Evolutionary conservation across 345 rosid species (phyloP).

Genomic region (Turritis glabra): DNA sequence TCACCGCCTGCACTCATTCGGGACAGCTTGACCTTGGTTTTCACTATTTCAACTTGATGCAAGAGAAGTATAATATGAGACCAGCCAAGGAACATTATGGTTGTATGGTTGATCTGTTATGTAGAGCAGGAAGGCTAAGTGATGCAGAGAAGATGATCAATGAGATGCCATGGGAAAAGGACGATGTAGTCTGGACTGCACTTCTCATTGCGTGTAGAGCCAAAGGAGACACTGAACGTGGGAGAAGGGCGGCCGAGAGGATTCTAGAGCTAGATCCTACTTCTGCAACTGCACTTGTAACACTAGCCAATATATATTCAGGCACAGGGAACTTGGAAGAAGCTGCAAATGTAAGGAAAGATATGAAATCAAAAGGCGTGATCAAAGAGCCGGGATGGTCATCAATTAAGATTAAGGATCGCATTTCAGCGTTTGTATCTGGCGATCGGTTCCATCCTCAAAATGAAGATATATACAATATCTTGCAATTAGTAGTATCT

Average conservation of each 20-base stretch:
- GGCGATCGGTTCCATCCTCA: slow-evolving; percentile 60
- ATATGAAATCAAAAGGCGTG: slow-evolving; percentile 71
- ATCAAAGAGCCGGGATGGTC: slow-evolving; percentile 90
- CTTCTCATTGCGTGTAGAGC: slow-evolving; percentile 70
- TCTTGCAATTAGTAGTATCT: slow-evolving; percentile 51
- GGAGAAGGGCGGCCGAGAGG: slow-evolving; percentile 58
- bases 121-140: slow-evolving; percentile 66
- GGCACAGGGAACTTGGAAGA: slow-evolving; percentile 76
- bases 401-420: slow-evolving; percentile 50
- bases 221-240: slow-evolving; percentile 69
- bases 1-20: slow-evolving; percentile 78
- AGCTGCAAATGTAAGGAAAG: slow-evolving; percentile 70
- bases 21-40: slow-evolving; percentile 81
- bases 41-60: slow-evolving; percentile 70
- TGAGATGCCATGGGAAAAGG: slow-evolving; percentile 64
- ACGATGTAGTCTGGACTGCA: slow-evolving; percentile 85
- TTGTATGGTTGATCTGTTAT: slow-evolving; percentile 88
- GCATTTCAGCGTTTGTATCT: slow-evolving; percentile 60
- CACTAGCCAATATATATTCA: slow-evolving; percentile 75
- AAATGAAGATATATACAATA: slow-evolving; percentile 51
- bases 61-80: slow-evolving; percentile 42
- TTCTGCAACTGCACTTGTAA: slow-evolving; percentile 73
- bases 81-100: slow-evolving; percentile 90
- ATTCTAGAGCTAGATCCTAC: slow-evolving; percentile 70
- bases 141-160: slow-evolving; percentile 79